These are phyloP conservation scores for Suillus hirtellus DNA, from an alignment of 768 basidiomycete genomes.

Conservation along the genomic window DNA sequence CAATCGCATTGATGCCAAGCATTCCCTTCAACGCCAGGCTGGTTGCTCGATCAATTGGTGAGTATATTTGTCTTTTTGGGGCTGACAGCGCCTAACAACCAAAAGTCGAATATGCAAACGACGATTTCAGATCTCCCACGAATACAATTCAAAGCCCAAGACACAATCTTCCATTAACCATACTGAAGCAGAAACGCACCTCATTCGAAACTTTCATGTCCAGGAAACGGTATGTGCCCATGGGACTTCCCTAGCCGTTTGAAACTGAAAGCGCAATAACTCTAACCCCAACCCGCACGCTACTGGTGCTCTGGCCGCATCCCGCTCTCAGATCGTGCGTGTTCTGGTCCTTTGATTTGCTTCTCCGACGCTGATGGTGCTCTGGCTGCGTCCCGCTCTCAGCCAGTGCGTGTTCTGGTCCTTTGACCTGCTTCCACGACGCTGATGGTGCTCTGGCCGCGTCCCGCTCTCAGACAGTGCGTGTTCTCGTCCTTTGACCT, in stretches of 20 bases:
- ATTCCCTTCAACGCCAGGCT: slow-evolving; percentile 23
- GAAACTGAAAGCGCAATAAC: background rate
- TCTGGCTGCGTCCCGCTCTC: no score
- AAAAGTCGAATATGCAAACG: slow-evolving; percentile 24
- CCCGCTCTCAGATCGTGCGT: no score
- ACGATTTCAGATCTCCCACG: slow-evolving; percentile 25
- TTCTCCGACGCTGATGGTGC: no score
- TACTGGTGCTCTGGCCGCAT: no score
- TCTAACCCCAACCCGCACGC: no score
- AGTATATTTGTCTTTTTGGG: background rate
- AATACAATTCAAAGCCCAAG: background rate
- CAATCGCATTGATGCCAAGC: background rate
- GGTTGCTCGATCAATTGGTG: slow-evolving; percentile 27
- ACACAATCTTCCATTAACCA: background rate
- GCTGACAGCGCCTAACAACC: slow-evolving; percentile 9
- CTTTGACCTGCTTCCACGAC: no score
- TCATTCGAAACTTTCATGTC: background rate
- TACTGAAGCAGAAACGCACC: background rate
- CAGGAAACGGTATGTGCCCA: background rate
- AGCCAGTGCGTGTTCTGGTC: no score
- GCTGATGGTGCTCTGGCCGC: no score
- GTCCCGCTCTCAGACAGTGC: no score
- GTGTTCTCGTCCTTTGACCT: no score
- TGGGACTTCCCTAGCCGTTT: background rate
- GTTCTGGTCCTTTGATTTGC: no score